Evolutionary conservation across 2,329 filamentous ascomycete genomes (phyloP).

Genomic region (Mycosphaerelloides madeirae): DNA sequence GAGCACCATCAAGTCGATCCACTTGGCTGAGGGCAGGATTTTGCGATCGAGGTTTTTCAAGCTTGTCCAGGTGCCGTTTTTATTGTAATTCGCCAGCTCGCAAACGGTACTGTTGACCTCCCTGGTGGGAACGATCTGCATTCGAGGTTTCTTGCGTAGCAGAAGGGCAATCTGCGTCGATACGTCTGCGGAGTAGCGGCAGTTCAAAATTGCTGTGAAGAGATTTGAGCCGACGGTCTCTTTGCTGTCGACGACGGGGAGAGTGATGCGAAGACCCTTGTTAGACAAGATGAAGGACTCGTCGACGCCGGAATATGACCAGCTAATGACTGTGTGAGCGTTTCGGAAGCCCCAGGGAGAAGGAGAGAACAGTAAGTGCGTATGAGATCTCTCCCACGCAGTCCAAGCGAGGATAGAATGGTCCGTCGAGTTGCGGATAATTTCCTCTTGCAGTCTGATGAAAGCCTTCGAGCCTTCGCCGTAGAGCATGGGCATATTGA

Average conservation of each 20-base stretch:
- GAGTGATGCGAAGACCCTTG: constrained; percentile 18
- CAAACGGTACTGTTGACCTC: constrained; percentile 17
- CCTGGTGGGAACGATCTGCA: constrained; percentile 13
- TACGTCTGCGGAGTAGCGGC: constrained; percentile 12
- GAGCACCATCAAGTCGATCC: constrained; percentile 16
- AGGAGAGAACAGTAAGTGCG: constrained; percentile 13
- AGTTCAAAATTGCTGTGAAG: constrained; percentile 19
- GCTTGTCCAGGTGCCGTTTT: constrained; percentile 12
- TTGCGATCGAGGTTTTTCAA: constrained; percentile 16
- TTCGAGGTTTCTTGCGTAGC: constrained; percentile 14
- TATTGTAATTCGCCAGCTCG: constrained; percentile 13
- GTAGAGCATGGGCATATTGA: constrained; percentile 26
- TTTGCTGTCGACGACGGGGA: constrained; percentile 10
- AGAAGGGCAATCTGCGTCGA: constrained; percentile 12
- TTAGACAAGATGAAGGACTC: constrained; percentile 19
- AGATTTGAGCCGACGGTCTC: constrained; percentile 2
- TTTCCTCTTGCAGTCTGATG: constrained; percentile 25
- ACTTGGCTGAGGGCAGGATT: constrained; percentile 10
- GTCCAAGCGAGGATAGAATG: constrained; percentile 24
- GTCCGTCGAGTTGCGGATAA: constrained; percentile 23
- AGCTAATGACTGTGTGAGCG: constrained; percentile 17
- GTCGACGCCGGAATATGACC: constrained; percentile 18
- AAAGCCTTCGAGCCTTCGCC: constrained; percentile 25
- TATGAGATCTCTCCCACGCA: constrained; percentile 17
- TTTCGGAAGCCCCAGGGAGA: constrained; percentile 18